A percentile compares a stretch with the other conserved stretches of the same genome.
Evolutionary conservation across 495 filamentous ascomycete genomes (phyloP).

Genomic region (Penicillium angulare): DNA sequence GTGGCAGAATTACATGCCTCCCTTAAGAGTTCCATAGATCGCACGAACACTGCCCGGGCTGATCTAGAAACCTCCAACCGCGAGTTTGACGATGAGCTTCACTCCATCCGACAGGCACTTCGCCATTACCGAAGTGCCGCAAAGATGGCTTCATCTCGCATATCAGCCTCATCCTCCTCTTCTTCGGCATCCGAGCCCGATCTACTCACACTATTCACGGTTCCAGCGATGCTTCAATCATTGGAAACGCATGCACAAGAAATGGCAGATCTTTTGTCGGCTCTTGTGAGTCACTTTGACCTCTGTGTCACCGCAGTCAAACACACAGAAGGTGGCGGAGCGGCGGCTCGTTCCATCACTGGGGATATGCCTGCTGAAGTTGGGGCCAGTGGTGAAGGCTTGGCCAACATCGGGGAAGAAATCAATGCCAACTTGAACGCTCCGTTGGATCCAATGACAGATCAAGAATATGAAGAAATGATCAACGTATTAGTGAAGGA

Average conservation of each 20-base stretch:
- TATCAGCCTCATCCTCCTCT: conserved; percentile 40
- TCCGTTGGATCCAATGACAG: conserved; percentile 66
- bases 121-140: conserved; percentile 39
- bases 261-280: conserved; percentile 79
- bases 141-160: conserved; percentile 40
- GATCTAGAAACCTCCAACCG: conserved; percentile 47
- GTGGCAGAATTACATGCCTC: conserved; percentile 66
- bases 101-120: conserved; percentile 60
- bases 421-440: conserved; percentile 49
- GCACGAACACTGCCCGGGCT: conserved; percentile 53
- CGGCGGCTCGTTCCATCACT: conserved; percentile 60
- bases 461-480: conserved; percentile 79
- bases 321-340: conserved; percentile 85
- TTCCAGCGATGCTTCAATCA: conserved; percentile 65
- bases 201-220: conserved; percentile 45
- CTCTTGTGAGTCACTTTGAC: conserved; percentile 89
- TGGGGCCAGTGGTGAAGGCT: conserved; percentile 44
- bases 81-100: conserved; percentile 57
- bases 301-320: conserved; percentile 89
- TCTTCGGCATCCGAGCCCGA: conserved; percentile 36
- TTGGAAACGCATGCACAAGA: conserved; percentile 77
- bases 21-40: conserved; percentile 66
- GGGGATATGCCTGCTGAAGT: conserved; percentile 61
- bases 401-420: conserved; percentile 59
- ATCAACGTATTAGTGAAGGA: conserved; percentile 79